Evolutionary conservation across 352 stramenopile genomes (phyloP).

Genomic region (Phytophthora boehmeriae): DNA sequence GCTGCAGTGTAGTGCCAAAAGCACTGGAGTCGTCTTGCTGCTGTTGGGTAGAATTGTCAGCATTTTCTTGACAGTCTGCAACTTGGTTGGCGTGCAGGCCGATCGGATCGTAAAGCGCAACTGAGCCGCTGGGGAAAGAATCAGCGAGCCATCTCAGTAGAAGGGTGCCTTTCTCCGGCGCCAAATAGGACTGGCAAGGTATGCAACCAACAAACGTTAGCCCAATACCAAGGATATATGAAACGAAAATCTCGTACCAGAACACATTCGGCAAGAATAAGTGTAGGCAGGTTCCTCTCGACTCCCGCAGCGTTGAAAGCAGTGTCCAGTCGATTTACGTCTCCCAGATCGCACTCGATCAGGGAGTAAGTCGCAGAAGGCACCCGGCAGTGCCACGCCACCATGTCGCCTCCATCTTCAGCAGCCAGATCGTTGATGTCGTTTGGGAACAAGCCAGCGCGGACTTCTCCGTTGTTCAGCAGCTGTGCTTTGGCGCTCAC

Average conservation of each 20-base stretch:
- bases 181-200: conserved; percentile 64
- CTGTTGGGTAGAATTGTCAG: not conserved
- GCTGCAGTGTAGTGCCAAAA: conserved; percentile 58
- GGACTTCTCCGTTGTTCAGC: conserved; percentile 34
- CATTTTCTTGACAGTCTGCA: not conserved
- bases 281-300: conserved; percentile 48
- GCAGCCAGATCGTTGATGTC: conserved; percentile 13
- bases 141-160: conserved; percentile 54
- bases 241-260: conserved; percentile 44
- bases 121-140: conserved; percentile 43
- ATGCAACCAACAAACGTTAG: conserved; percentile 2
- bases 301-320: conserved; percentile 32
- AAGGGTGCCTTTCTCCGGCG: conserved; percentile 44
- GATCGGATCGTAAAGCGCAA: conserved; percentile 73
- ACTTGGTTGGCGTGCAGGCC: conserved; percentile 31
- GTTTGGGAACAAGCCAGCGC: conserved; percentile 33
- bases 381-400: conserved; percentile 36
- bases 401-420: conserved; percentile 1
- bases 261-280: conserved; percentile 75
- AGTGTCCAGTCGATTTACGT: conserved; percentile 39
- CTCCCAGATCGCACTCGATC: conserved; percentile 61
- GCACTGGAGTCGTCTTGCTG: conserved; percentile 17
- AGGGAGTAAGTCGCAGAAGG: conserved; percentile 47
- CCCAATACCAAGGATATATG: not conserved
- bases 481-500: conserved; percentile 52